A percentile compares a stretch with the other conserved stretches of the same genome.
phyloP scores from a whole-genome alignment of 352 stramenopile species.

The Globisporangium cylindrosporum region DNA sequence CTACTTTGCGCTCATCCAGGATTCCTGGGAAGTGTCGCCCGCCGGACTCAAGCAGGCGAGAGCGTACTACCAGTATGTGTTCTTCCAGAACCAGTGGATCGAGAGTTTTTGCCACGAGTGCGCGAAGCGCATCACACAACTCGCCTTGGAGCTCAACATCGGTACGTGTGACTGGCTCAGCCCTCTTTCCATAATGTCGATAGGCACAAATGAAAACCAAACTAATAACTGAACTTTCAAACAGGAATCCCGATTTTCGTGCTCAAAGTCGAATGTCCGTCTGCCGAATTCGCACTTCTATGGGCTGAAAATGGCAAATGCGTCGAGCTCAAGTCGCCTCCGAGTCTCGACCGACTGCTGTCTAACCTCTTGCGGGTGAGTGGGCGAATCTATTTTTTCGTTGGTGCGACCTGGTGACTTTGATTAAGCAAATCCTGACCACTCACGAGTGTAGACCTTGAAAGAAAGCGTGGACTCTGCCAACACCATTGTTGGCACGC shows the following conservation, averaged over 20 bases:
- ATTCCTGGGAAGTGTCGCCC: slow-evolving; percentile 26
- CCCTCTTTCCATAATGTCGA: not conserved
- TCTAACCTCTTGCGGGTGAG: slow-evolving; percentile 45
- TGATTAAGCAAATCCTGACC: not conserved
- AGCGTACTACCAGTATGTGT: slow-evolving; percentile 72
- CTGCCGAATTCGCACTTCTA: slow-evolving; percentile 33
- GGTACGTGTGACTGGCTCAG: slow-evolving; percentile 1
- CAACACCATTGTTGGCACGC: too few relatives aligned
- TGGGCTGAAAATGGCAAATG: slow-evolving; percentile 22
- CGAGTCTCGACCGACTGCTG: slow-evolving; percentile 38
- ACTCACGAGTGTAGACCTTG: not conserved
- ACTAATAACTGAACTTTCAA: not conserved
- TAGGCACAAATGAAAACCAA: not conserved
- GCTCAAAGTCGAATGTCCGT: slow-evolving; percentile 46
- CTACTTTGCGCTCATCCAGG: slow-evolving; percentile 50
- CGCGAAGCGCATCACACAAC: slow-evolving; percentile 40
- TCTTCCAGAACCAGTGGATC: slow-evolving; percentile 62
- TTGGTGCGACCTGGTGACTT: not conserved
- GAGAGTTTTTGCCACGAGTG: slow-evolving; percentile 51
- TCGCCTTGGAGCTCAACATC: slow-evolving; percentile 8
- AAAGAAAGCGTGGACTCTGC: not conserved
- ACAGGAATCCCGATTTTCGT: slow-evolving; percentile 76
- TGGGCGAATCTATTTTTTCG: not conserved
- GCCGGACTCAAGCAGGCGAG: slow-evolving; percentile 56
- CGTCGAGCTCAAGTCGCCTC: slow-evolving; percentile 35